Percentiles rank a stretch among this genome's conserved stretches.
phyloP scores from a whole-genome alignment of 352 stramenopile species.

The Phytophthora agathidicida region DNA sequence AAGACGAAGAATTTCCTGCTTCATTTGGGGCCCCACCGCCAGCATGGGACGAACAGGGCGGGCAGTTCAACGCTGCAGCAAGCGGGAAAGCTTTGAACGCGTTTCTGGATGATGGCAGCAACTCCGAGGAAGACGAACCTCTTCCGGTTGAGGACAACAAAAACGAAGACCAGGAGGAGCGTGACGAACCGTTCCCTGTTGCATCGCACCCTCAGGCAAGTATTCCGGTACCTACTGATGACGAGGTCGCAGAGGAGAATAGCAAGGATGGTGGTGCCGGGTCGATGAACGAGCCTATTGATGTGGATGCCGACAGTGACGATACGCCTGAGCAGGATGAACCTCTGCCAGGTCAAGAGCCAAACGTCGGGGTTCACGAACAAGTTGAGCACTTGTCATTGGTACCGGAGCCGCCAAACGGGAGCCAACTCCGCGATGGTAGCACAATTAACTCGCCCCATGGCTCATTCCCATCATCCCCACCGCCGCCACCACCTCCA shows the following conservation, averaged over 20 bases:
- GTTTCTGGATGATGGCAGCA: constrained; percentile 72
- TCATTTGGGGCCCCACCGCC: constrained; percentile 45
- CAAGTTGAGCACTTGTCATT: constrained; percentile 23
- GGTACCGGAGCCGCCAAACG: background rate
- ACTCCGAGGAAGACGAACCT: constrained; percentile 69
- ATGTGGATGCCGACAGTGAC: constrained; percentile 26
- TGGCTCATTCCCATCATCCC: constrained; percentile 26
- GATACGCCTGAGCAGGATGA: constrained; percentile 73
- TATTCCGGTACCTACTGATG: background rate
- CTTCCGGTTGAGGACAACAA: constrained; percentile 39
- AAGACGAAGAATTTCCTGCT: constrained; percentile 78
- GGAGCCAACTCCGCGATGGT: constrained; percentile 2
- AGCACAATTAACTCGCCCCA: constrained; percentile 16
- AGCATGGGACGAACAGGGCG: constrained; percentile 30
- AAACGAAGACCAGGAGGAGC: constrained; percentile 33
- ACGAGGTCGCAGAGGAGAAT: background rate
- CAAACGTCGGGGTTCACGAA: constrained; percentile 5
- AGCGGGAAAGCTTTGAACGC: constrained; percentile 76
- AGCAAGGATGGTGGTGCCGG: background rate
- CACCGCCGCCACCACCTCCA: constrained; percentile 50
- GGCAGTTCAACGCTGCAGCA: constrained; percentile 59
- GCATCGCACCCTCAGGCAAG: background rate
- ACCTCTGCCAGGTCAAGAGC: constrained; percentile 36
- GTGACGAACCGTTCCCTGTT: constrained; percentile 37
- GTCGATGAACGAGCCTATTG: constrained; percentile 27